Evolutionary conservation across 306 rosid genomes (phyloP), one percentile per base, ranked within the genome.

Genomic region (Prunus davidiana): DNA sequence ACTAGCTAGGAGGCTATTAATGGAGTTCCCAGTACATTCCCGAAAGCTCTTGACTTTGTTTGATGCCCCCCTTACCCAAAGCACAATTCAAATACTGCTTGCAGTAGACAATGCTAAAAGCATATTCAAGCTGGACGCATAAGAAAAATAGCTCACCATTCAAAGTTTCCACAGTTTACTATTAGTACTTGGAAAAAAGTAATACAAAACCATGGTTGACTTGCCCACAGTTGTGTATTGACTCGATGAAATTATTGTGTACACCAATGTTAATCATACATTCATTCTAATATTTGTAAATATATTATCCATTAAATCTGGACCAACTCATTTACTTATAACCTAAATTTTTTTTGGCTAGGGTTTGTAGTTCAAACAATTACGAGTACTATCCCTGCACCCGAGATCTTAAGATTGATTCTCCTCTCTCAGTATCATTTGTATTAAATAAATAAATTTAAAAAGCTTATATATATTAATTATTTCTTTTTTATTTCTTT

Each of bases 41-140:
- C 67, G 52, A 60, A 72, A 80, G 56, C 64, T 64, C 76, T 69
- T 51, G 79, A 61, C 61, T 41, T 68, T 76, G 81, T 41, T 57
- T 70, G 15, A 20, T 67, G 62, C 77, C 83, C 83, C 68, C 85
- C 43, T 64, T 74, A 56, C 83, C 87, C 85, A 79, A 74, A 76
- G 82, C 75, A 77, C 77, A 82, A 72, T 72, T 78, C 84, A 66
- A 80, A 14, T 67, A 38, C 25, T 62, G 60, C 68, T 47, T 72
- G 64, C 71, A 54, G 57, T 14, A 63, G 73, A 75, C 71, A 67
- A 83, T 30, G 73, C 45, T 63, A 57, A 69, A 61, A 64, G 65
- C 72, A 22, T 46, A 49, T 77, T 85, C 72, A 43, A 76, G 61
- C 47, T 51, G 58, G 78, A 57, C 75, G 25, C 45, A 43, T 18